A percentile compares a stretch with the other conserved stretches of the same genome.
Conservation (phyloP, 1,284 basidiomycete genomes). For the Ceratobasidium sp. region DNA sequence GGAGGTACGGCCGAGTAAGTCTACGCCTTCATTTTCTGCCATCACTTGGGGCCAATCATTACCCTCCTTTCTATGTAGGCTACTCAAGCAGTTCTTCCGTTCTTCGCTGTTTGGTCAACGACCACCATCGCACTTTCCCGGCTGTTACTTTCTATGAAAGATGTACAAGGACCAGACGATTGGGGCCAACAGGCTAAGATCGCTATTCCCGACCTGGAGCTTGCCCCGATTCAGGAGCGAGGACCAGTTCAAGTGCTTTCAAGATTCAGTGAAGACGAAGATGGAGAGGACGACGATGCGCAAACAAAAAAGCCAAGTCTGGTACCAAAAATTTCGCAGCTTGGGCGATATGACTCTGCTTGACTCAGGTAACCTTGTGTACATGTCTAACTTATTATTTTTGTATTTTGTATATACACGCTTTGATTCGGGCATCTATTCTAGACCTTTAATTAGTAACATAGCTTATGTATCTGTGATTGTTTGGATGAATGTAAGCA, state of each 20-base stretch:
- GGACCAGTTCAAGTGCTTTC: constrained; percentile 13
- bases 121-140: constrained; percentile 30
- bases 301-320: background rate
- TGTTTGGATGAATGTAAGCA: too few relatives aligned
- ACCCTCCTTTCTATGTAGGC: background rate
- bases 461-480: background rate
- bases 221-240: constrained; percentile 16
- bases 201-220: constrained; percentile 25
- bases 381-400: background rate
- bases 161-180: constrained; percentile 34
- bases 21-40: background rate
- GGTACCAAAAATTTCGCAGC: constrained; percentile 15
- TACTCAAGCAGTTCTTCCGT: constrained; percentile 26
- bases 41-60: background rate
- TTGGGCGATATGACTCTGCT: constrained; percentile 31
- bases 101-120: constrained; percentile 25
- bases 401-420: background rate
- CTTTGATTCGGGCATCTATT: background rate
- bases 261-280: constrained; percentile 36
- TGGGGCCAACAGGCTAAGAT: constrained; percentile 38
- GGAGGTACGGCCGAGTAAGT: constrained; percentile 39
- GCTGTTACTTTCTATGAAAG: constrained; percentile 20
- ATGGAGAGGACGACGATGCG: background rate
- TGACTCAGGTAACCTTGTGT: background rate
- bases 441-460: background rate